phyloP scores from a whole-genome alignment of 1,139 yeast species.

The Suhomyces anneliseae region DNA sequence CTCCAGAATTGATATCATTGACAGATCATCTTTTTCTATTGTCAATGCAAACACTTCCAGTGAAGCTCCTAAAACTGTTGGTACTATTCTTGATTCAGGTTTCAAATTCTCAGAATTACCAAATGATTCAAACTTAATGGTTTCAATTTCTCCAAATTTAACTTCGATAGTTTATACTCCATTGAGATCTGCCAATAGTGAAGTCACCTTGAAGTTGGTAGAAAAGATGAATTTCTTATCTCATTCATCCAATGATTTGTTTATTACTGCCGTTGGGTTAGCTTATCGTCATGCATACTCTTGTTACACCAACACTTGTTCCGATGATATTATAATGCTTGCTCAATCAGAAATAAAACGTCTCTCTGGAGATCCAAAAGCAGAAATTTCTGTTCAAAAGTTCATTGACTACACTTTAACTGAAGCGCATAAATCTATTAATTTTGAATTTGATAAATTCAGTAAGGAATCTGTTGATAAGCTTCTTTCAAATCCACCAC shows the following conservation, averaged over 20 bases:
- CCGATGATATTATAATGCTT: constrained; percentile 66
- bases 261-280: constrained; percentile 55
- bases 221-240: constrained; percentile 22
- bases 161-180: constrained; percentile 47
- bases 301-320: constrained; percentile 60
- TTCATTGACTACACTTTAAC: constrained; percentile 49
- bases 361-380: constrained; percentile 13
- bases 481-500: constrained; percentile 68
- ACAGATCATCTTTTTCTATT: constrained; percentile 33
- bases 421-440: constrained; percentile 70
- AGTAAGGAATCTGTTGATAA: constrained; percentile 70
- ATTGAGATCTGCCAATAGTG: constrained; percentile 17
- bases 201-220: constrained; percentile 31
- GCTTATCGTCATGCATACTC: constrained; percentile 68
- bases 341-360: constrained; percentile 47
- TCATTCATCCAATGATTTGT: constrained; percentile 30
- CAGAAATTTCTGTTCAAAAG: constrained; percentile 23
- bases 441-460: constrained; percentile 62
- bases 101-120: constrained; percentile 41
- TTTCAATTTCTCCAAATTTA: constrained; percentile 59
- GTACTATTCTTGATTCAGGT: constrained; percentile 59
- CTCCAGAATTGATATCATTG: constrained; percentile 36
- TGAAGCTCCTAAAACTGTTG: constrained; percentile 30
- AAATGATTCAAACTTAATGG: constrained; percentile 31
- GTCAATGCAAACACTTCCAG: constrained; percentile 12